Base-by-base conservation (phyloP, 768 basidiomycete species). In the Crucibulum laeve region DNA sequence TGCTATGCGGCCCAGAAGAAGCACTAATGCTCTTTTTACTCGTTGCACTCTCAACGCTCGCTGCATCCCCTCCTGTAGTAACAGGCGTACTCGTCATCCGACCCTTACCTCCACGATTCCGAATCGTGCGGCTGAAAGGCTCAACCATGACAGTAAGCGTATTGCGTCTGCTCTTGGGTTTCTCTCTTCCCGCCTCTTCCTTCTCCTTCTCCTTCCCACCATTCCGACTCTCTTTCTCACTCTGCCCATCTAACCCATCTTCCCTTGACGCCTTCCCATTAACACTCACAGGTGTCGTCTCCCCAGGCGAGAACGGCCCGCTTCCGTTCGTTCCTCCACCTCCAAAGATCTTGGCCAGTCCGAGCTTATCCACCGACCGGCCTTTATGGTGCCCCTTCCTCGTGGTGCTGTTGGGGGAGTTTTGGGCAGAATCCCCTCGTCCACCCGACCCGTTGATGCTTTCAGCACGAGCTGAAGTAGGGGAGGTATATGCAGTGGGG, bases 341-440 rank as follows among this genome's bases (percentile, higher is more conserved):
- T 32, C 80, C 76, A 43, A 91, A 84, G 43, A 91, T 76, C 65
- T 87, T 90, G 41, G 80, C 78, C 2, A 91, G 70, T 7, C 83
- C 85, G 52, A 91, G 79, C 60, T 84, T 85, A 68, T 91, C 89
- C 51, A 90, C 65, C 11, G 67, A 65, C 47, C 87, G 66, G 6
- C 85, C 86, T 51, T 81, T 80, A 45, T 74, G 71, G 50, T 84
- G 80, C 18, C 82, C 75, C 44, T 75, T 70, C 44, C 57, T 61
- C 26, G 35, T 50, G 14, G 28, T 53, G n/a, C n/a, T 13, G 58
- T 60, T 18, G 34, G 45, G n/a, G n/a, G n/a, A n/a, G n/a, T n/a
- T n/a, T n/a, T n/a, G n/a, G n/a, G n/a, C n/a, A n/a, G n/a, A n/a
- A n/a, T n/a, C n/a, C n/a, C n/a, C n/a, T n/a, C n/a, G n/a, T n/a